phyloP scores from a whole-genome alignment of 179 eudicot genomes.

The Carnegiea gigantea region DNA sequence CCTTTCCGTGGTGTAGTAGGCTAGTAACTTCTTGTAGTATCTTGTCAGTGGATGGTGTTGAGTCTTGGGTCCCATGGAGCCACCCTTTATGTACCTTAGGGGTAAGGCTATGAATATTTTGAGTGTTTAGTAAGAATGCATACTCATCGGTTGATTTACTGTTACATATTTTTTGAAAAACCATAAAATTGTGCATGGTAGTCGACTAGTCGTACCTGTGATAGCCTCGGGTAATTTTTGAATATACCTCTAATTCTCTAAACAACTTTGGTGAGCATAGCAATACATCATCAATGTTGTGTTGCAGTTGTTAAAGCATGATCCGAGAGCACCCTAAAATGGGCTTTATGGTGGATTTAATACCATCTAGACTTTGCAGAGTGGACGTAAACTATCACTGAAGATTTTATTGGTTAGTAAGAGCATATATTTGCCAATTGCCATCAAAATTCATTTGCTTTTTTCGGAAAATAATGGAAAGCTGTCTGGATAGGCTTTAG shows the following conservation, averaged over 20 bases:
- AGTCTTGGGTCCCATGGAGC: too few species aligned
- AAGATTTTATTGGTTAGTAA: background rate
- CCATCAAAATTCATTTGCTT: background rate
- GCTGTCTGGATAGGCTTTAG: background rate
- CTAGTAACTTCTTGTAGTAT: too few species aligned
- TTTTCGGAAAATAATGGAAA: background rate
- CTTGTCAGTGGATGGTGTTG: too few species aligned
- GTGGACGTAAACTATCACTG: too few species aligned
- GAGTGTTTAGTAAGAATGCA: background rate
- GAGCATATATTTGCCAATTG: background rate
- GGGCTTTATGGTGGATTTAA: too few species aligned
- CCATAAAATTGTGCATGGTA: background rate
- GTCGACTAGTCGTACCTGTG: background rate
- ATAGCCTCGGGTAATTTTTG: background rate
- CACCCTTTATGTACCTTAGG: too few species aligned
- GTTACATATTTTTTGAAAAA: background rate
- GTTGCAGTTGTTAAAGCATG: background rate
- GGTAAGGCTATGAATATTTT: too few species aligned
- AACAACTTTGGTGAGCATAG: background rate
- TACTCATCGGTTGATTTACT: background rate
- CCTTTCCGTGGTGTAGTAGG: too few species aligned
- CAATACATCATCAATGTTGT: background rate
- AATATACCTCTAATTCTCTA: background rate
- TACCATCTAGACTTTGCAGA: too few species aligned
- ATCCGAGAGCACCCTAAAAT: background rate